phyloP scores from a whole-genome alignment of 2,329 filamentous ascomycete species.

The Trichoderma afroharzianum region DNA sequence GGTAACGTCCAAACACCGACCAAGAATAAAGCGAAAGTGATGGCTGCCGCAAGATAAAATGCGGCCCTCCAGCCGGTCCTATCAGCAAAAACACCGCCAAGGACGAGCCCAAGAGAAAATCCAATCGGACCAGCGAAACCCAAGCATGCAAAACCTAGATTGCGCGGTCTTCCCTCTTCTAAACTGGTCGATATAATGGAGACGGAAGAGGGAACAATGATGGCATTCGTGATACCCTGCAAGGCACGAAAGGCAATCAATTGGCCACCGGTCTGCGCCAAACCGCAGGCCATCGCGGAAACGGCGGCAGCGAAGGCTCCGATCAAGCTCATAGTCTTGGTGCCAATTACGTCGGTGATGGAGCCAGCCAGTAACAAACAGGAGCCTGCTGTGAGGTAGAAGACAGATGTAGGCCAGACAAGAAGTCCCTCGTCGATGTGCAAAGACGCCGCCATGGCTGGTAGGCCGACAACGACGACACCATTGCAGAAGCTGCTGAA shows the following conservation, averaged over 20 bases:
- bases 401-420: slow-evolving; percentile 39
- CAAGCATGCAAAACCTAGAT: slow-evolving; percentile 41
- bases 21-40: slow-evolving; percentile 35
- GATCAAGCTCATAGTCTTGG: slow-evolving; percentile 30
- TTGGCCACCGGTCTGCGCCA: slow-evolving; percentile 29
- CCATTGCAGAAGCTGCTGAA: slow-evolving; percentile 14
- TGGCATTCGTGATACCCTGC: slow-evolving; percentile 36
- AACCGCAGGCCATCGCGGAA: slow-evolving; percentile 32
- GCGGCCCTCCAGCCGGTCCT: slow-evolving; percentile 46
- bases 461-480: slow-evolving; percentile 37
- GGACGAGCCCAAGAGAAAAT: slow-evolving; percentile 47
- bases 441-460: slow-evolving; percentile 38
- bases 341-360: slow-evolving; percentile 37
- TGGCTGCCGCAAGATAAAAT: slow-evolving; percentile 39
- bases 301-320: slow-evolving; percentile 31
- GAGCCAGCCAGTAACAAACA: slow-evolving; percentile 38
- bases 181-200: slow-evolving; percentile 33
- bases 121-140: slow-evolving; percentile 47
- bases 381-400: slow-evolving; percentile 34
- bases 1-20: slow-evolving; percentile 37
- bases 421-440: slow-evolving; percentile 31
- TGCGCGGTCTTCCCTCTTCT: slow-evolving; percentile 33
- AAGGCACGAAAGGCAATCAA: slow-evolving; percentile 38
- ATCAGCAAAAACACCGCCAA: slow-evolving; percentile 47
- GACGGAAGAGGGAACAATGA: slow-evolving; percentile 36